phyloP scores from a whole-genome alignment of 441 rosid species.

The Euphorbia corollata region DNA sequence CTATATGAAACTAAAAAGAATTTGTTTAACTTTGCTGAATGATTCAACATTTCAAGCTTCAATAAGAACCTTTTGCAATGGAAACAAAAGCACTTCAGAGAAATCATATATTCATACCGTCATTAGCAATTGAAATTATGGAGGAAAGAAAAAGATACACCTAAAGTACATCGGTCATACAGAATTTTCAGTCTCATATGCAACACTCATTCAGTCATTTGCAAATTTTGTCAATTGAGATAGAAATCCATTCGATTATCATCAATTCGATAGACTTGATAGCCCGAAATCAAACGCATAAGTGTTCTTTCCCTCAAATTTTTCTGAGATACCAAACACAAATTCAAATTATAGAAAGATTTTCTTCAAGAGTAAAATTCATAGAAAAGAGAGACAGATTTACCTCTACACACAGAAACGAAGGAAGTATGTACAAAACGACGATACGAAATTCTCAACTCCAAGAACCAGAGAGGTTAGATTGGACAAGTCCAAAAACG shows the following conservation, averaged over 20 bases:
- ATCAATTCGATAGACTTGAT: background rate
- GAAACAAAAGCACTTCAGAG: too few species aligned
- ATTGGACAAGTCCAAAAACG: slow-evolving; percentile 8
- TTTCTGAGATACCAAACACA: background rate
- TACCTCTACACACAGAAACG: slow-evolving; percentile 16
- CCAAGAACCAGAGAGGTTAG: background rate
- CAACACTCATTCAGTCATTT: background rate
- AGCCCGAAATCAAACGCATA: background rate
- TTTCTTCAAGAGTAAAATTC: background rate
- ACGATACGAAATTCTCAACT: slow-evolving; percentile 13
- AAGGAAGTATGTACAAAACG: slow-evolving; percentile 11
- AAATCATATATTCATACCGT: too few species aligned
- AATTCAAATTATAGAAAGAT: background rate
- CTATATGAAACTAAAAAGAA: background rate
- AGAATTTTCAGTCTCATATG: background rate
- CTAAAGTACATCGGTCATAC: background rate
- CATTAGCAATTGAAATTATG: background rate
- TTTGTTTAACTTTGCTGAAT: background rate
- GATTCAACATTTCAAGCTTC: background rate
- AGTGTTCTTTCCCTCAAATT: background rate
- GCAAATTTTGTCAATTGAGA: background rate
- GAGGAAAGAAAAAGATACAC: too few species aligned
- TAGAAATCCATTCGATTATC: background rate
- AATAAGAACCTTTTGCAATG: background rate
- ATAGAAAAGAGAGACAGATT: background rate